Evolutionary conservation across 2,329 filamentous ascomycete genomes (phyloP).

Genomic region (Aspergillus bombycis): DNA sequence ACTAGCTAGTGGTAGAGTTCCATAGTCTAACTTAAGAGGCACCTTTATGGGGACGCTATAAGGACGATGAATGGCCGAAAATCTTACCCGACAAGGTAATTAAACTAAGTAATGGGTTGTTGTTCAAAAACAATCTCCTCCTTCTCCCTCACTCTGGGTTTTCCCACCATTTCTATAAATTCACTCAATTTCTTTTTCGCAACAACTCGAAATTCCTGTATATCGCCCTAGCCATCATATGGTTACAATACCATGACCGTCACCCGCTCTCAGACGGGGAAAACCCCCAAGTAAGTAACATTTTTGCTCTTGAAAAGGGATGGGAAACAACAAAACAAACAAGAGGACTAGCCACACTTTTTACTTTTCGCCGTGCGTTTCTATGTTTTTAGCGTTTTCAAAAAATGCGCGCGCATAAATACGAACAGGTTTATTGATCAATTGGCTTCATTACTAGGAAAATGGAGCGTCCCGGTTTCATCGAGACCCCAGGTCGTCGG

Average conservation of each 20-base stretch:
- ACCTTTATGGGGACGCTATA: not conserved
- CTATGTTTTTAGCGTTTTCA: not conserved
- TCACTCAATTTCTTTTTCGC: not conserved
- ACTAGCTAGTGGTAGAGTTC: not conserved
- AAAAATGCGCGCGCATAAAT: slow-evolving; percentile 1
- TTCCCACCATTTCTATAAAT: slow-evolving; percentile 16
- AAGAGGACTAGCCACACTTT: slow-evolving; percentile 2
- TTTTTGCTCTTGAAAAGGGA: slow-evolving; percentile 10
- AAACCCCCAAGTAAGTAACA: slow-evolving; percentile 53
- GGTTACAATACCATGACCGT: slow-evolving; percentile 44
- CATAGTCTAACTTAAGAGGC: too few species aligned
- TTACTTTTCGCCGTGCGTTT: slow-evolving; percentile 19
- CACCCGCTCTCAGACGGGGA: slow-evolving; percentile 56
- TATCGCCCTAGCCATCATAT: slow-evolving; percentile 14
- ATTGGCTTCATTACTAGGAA: slow-evolving; percentile 45
- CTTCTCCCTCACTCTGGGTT: slow-evolving; percentile 8
- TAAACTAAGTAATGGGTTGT: not conserved
- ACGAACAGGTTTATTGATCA: not conserved
- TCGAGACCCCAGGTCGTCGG: slow-evolving; percentile 55
- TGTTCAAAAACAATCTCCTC: slow-evolving; percentile 7
- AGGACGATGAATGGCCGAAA: slow-evolving; percentile 2
- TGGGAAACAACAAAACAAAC: slow-evolving; percentile 1
- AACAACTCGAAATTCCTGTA: slow-evolving; percentile 4
- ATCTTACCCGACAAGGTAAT: not conserved
- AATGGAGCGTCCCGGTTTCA: slow-evolving; percentile 54